Percentiles rank a stretch among this genome's conserved stretches.
Conservation (phyloP, 371 early-diverging fungal species). For the Capillidium rhysosporum region DNA sequence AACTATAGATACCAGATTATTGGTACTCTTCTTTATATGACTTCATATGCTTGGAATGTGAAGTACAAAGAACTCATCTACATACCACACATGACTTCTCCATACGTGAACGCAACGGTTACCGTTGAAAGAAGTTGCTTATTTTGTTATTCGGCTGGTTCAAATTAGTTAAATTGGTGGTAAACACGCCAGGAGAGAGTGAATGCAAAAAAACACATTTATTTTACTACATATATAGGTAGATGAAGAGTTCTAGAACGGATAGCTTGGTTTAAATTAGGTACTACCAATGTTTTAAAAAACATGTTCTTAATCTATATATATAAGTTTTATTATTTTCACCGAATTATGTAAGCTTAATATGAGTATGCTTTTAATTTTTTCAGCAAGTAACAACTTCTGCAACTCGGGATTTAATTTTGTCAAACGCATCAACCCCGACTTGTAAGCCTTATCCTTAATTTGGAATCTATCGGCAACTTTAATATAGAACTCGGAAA, state of each 20-base stretch:
- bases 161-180: too few species aligned
- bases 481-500: slow-evolving; percentile 1
- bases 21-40: neutral
- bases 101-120: neutral
- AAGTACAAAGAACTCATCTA: neutral
- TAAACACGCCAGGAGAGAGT: too few species aligned
- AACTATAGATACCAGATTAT: neutral
- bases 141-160: neutral
- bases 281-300: too few species aligned
- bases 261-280: neutral
- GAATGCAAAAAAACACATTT: too few species aligned
- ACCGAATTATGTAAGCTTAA: too few species aligned
- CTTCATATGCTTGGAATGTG: neutral
- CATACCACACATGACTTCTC: neutral
- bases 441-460: neutral
- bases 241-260: neutral
- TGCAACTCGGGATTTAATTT: too few species aligned
- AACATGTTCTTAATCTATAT: too few species aligned
- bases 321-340: too few species aligned
- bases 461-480: slow-evolving; percentile 1
- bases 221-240: neutral
- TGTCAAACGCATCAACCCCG: neutral
- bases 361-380: too few species aligned
- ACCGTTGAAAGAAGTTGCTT: neutral
- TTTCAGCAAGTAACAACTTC: too few species aligned